phyloP scores from a whole-genome alignment of 371 early-diverging fungal species.

The Mortierella sp. region DNA sequence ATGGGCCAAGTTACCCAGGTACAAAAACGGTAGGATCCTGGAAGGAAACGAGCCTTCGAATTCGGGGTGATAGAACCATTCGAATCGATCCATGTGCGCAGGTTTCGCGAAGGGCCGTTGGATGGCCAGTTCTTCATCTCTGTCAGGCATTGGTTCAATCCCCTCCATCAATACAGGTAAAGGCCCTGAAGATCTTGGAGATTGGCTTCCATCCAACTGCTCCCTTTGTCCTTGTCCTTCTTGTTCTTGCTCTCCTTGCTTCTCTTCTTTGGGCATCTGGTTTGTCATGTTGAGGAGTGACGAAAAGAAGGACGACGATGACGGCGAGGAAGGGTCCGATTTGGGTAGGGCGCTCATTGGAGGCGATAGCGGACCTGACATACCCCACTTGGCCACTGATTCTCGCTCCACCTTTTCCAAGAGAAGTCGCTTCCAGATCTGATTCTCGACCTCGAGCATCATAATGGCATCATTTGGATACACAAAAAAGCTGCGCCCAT shows the following conservation, averaged over 20 bases:
- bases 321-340: constrained; percentile 25
- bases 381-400: constrained; percentile 1
- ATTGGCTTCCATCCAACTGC: not conserved
- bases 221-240: constrained; percentile 1
- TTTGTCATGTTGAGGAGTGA: constrained; percentile 31
- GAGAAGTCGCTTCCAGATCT: constrained; percentile 44
- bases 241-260: no score
- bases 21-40: constrained; percentile 68
- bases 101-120: constrained; percentile 16
- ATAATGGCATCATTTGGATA: constrained; percentile 64
- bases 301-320: constrained; percentile 42
- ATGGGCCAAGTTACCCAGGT: constrained; percentile 73
- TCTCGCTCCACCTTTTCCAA: constrained; percentile 13
- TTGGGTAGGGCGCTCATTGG: not conserved
- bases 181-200: not conserved
- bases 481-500: constrained; percentile 69
- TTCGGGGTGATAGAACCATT: constrained; percentile 70
- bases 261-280: no score
- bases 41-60: constrained; percentile 78
- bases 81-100: constrained; percentile 36
- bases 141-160: constrained; percentile 17
- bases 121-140: constrained; percentile 1
- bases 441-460: constrained; percentile 55
- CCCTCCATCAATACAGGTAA: constrained; percentile 31
- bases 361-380: not conserved